Percentiles rank a stretch among this genome's conserved stretches.
Conservation (phyloP, 495 filamentous ascomycete genomes). For the Aspergillus nanangensis region DNA sequence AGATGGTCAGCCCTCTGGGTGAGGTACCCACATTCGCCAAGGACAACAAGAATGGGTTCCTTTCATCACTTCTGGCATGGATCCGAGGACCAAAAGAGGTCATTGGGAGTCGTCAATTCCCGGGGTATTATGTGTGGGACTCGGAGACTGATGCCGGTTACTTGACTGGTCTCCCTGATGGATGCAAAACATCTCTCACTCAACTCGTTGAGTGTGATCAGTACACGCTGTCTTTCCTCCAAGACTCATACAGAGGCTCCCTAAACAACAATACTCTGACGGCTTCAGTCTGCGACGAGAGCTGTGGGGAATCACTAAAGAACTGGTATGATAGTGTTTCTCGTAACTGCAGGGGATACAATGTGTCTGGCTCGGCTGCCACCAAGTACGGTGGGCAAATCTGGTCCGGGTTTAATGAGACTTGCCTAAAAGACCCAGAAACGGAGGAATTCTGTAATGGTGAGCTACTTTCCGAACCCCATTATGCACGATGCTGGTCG, state of each 20-base stretch:
- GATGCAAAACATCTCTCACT: neutral
- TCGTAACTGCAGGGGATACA: neutral
- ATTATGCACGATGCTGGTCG: neutral
- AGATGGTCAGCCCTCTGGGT: constrained; percentile 53
- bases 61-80: neutral
- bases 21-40: neutral
- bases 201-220: neutral
- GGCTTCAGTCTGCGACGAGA: neutral
- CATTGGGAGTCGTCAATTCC: neutral
- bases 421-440: neutral
- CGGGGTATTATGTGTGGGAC: neutral
- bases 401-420: neutral
- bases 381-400: neutral
- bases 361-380: neutral
- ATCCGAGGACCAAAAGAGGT: neutral
- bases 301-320: neutral
- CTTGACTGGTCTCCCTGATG: neutral
- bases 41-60: neutral
- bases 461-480: neutral
- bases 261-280: neutral
- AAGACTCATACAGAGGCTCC: neutral
- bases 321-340: neutral
- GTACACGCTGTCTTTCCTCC: neutral
- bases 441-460: neutral
- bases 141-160: neutral